These are phyloP conservation scores for Arabidopsis hybrid DNA, from an alignment of 441 rosid species.

Conservation along the genomic window DNA sequence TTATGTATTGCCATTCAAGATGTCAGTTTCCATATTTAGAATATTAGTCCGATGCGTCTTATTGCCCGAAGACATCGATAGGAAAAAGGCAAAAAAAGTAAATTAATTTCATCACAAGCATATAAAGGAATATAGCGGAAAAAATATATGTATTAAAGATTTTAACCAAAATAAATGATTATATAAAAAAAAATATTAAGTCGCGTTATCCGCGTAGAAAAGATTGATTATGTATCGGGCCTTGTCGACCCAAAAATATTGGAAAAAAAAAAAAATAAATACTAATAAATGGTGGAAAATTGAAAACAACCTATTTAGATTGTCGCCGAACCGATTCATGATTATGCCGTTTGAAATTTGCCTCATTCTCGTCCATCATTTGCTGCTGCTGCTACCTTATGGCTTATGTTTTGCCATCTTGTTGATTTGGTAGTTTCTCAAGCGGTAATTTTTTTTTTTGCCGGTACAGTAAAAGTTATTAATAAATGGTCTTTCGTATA, in stretches of 20 bases:
- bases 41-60: slow-evolving; percentile 43
- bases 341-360: slow-evolving; percentile 2
- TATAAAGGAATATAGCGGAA: not conserved
- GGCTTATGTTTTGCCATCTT: not conserved
- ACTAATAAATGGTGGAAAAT: not conserved
- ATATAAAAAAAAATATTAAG: too few relatives aligned
- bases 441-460: not conserved
- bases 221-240: too few relatives aligned
- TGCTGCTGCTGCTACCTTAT: slow-evolving; percentile 17
- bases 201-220: too few relatives aligned
- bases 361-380: not conserved
- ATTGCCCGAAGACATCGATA: slow-evolving; percentile 24
- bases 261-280: not conserved
- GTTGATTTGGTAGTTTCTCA: slow-evolving; percentile 7
- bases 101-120: slow-evolving; percentile 16
- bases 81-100: not conserved
- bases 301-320: too few relatives aligned
- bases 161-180: too few relatives aligned
- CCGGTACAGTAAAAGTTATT: not conserved
- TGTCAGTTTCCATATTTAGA: slow-evolving; percentile 48
- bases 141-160: not conserved
- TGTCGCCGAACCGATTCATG: not conserved
- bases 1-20: slow-evolving; percentile 47
- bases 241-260: too few relatives aligned
- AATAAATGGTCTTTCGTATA: not conserved